Percentiles rank a stretch among this genome's conserved stretches.
phyloP scores from a whole-genome alignment of 495 filamentous ascomycete species.

The Annulohypoxylon stygium region DNA sequence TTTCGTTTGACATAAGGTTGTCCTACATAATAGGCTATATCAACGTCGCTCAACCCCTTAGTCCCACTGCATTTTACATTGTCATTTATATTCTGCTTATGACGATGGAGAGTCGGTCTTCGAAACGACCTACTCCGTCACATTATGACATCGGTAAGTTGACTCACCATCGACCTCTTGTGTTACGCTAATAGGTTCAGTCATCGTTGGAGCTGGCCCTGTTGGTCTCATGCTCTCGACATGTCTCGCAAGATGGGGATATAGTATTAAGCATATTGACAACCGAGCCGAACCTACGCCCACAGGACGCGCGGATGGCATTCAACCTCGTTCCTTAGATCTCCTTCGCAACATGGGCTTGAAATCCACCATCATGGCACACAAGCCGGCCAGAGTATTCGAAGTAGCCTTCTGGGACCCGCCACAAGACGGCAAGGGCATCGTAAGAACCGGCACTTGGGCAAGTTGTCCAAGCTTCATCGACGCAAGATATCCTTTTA shows the following conservation, averaged over 20 bases:
- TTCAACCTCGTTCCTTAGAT: conserved; percentile 84
- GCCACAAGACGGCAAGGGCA: conserved; percentile 65
- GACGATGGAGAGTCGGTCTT: conserved; percentile 37
- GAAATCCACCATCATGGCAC: conserved; percentile 81
- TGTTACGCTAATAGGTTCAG: conserved; percentile 52
- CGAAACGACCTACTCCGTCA: conserved; percentile 16
- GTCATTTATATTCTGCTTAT: neutral
- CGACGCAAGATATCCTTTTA: conserved; percentile 81
- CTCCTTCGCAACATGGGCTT: conserved; percentile 79
- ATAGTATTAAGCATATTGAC: conserved; percentile 77
- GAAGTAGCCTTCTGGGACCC: conserved; percentile 87
- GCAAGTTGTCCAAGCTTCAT: conserved; percentile 79
- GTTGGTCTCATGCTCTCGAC: conserved; percentile 89
- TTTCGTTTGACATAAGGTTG: neutral
- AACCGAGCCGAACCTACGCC: conserved; percentile 75
- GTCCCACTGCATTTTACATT: neutral
- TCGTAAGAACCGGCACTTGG: conserved; percentile 77
- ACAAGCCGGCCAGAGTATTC: conserved; percentile 76
- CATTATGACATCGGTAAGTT: conserved; percentile 53
- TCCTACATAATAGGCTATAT: neutral
- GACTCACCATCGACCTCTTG: neutral
- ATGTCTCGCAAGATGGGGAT: conserved; percentile 79
- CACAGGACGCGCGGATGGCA: conserved; percentile 82
- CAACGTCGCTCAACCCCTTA: neutral
- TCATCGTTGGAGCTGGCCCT: conserved; percentile 92